phyloP scores from a whole-genome alignment of 176 grass and related monocot species.

The barley (Hordeum vulgare) region DNA sequence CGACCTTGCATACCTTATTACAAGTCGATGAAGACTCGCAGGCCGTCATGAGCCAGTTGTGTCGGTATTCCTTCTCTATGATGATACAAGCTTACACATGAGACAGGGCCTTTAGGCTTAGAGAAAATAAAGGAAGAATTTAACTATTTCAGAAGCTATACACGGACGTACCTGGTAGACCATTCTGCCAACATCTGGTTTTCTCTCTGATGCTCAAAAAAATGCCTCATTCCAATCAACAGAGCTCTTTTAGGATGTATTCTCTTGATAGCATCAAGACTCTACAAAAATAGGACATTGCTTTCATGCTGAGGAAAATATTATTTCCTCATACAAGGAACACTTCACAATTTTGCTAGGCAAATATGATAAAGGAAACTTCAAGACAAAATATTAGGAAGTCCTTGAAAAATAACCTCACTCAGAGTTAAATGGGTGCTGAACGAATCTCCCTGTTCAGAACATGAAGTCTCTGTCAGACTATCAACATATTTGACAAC shows the following conservation, averaged over 20 bases:
- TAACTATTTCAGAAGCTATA: background rate
- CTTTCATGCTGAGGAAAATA: background rate
- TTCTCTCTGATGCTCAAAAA: conserved; percentile 71
- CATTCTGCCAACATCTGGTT: conserved; percentile 65
- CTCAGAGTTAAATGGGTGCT: conserved; percentile 29
- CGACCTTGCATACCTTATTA: conserved; percentile 2
- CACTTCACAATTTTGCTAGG: background rate
- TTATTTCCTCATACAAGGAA: background rate
- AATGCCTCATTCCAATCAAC: conserved; percentile 85
- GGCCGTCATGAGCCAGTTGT: conserved; percentile 72
- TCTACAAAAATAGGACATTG: conserved; percentile 1
- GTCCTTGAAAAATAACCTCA: conserved; percentile 4
- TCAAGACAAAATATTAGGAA: background rate
- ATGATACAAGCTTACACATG: background rate
- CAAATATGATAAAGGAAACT: background rate
- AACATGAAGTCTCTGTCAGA: background rate
- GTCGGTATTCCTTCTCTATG: conserved; percentile 79
- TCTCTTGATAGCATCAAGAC: conserved; percentile 70
- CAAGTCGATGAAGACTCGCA: conserved; percentile 24
- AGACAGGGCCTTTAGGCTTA: background rate
- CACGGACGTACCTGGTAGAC: conserved; percentile 37
- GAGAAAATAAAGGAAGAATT: background rate
- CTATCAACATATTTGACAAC: background rate
- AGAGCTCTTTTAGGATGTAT: conserved; percentile 69
- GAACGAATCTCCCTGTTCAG: conserved; percentile 24